Evolutionary conservation across 2,329 filamentous ascomycete genomes (phyloP).

Genomic region (Xylariaceae sp.): DNA sequence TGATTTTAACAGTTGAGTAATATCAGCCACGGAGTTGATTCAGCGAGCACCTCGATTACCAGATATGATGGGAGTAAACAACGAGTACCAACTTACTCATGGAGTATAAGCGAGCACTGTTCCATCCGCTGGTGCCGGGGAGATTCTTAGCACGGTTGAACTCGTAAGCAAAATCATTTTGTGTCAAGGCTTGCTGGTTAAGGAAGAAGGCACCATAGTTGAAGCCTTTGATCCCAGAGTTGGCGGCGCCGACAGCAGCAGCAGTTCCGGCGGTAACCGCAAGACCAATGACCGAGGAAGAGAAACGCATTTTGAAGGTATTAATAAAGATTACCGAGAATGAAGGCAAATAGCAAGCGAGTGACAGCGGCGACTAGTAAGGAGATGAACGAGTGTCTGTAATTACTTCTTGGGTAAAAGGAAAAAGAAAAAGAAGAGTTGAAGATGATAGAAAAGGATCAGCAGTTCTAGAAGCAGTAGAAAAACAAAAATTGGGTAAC

Average conservation of each 20-base stretch:
- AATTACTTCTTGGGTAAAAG: slow-evolving; percentile 4
- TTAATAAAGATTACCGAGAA: slow-evolving; percentile 6
- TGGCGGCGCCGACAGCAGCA: slow-evolving; percentile 27
- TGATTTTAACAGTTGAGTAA: slow-evolving; percentile 2
- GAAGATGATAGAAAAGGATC: slow-evolving; percentile 19
- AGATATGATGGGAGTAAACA: neutral
- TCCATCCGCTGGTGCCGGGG: slow-evolving; percentile 36
- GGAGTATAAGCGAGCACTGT: slow-evolving; percentile 37
- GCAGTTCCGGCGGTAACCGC: slow-evolving; percentile 8
- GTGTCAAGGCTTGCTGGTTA: slow-evolving; percentile 36
- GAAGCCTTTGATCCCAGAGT: slow-evolving; percentile 37
- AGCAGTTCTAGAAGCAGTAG: slow-evolving; percentile 25
- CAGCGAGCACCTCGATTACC: neutral
- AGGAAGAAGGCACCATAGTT: slow-evolving; percentile 40
- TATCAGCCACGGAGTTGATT: neutral
- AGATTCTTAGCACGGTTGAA: slow-evolving; percentile 37
- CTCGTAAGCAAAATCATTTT: slow-evolving; percentile 38
- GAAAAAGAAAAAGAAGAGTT: slow-evolving; percentile 2
- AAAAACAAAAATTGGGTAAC: slow-evolving; percentile 17
- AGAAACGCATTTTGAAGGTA: slow-evolving; percentile 34
- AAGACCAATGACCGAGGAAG: slow-evolving; percentile 16
- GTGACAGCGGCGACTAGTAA: slow-evolving; percentile 19
- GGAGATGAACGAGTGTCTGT: slow-evolving; percentile 13
- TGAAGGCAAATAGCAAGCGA: slow-evolving; percentile 4
- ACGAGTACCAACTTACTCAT: slow-evolving; percentile 32